Evolutionary conservation across 805 yeast species (phyloP), one percentile per base, ranked within the genome.

Genomic region (Wickerhamomyces bovis): DNA sequence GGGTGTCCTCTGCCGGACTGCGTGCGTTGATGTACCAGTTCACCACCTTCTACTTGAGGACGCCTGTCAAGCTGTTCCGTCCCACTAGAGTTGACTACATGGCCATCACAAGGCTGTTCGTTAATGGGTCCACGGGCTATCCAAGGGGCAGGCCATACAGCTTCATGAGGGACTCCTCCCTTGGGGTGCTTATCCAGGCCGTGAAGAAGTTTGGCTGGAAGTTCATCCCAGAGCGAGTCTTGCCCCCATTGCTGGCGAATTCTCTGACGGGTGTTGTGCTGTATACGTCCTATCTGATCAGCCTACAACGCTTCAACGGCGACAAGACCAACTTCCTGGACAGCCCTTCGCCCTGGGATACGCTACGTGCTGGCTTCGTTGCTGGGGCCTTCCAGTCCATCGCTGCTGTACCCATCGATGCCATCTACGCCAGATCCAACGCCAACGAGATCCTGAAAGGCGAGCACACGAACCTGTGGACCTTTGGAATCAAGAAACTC

Each of bases 331-430:
- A 57, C 25, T 53, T 56, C 43, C 44, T 55, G 33, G 51, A 51
- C 15, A 51, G 55, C 31, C 60, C 61, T 0, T 43, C 52, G 15
- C 70, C 75, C 1, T 59, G 69, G 47, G 89, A 86, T 54, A 80
- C 89, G 0, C 59, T 87, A 65, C 64, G 80, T 42, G 88, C 97
- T 0, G 98, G 98, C 0, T 80, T 83, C 46, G 53, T 87, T 0
- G 97, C 97, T 0, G 97, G 97, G 1, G 80, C 83, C 0, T 80
- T 81, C 21, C 96, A 94, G 56, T 85, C 95, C n/a, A 67, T 88
- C 16, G 90, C 88, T 0, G 96, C 96, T 2, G 92, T 97, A 2
- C 98, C 98, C 0, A 73, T 92, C 5, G 97, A 92, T 65, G 96
- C 97, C 8, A 80, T 92, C 3, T 85, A 84, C 58, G 79, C 95